Percentiles rank a stretch among this genome's conserved stretches.
phyloP scores from a whole-genome alignment of 306 rosid genomes.

The Amphicarpaea edgeworthii region DNA sequence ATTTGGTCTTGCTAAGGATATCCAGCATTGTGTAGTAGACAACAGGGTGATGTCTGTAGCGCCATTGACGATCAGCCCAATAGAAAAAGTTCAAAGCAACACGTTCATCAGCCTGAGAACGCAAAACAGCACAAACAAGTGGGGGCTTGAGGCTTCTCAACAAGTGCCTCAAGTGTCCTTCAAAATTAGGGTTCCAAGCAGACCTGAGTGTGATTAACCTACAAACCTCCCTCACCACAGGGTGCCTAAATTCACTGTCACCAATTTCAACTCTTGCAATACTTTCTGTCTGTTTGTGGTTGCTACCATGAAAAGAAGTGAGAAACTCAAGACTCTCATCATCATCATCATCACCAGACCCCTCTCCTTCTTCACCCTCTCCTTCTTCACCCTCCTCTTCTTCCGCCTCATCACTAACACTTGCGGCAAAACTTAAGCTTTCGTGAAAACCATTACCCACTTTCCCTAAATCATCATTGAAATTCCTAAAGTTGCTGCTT shows the following conservation, averaged over 20 bases:
- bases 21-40: slow-evolving; percentile 78
- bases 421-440: slow-evolving; percentile 43
- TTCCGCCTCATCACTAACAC: slow-evolving; percentile 42
- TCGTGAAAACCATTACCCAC: slow-evolving; percentile 48
- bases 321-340: slow-evolving; percentile 56
- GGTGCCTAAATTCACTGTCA: slow-evolving; percentile 72
- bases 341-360: neutral
- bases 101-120: slow-evolving; percentile 75
- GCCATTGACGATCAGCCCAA: slow-evolving; percentile 94
- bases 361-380: slow-evolving; percentile 6
- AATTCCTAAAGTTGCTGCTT: slow-evolving; percentile 31
- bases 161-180: slow-evolving; percentile 69
- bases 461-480: slow-evolving; percentile 44
- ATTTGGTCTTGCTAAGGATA: slow-evolving; percentile 80
- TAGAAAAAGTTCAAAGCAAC: slow-evolving; percentile 79
- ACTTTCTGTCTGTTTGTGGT: slow-evolving; percentile 33
- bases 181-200: slow-evolving; percentile 74
- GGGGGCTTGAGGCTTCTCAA: slow-evolving; percentile 79
- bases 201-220: slow-evolving; percentile 73
- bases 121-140: slow-evolving; percentile 84
- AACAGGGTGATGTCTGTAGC: slow-evolving; percentile 63
- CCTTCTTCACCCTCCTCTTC: slow-evolving; percentile 34
- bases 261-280: slow-evolving; percentile 58
- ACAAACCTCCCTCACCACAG: slow-evolving; percentile 74
- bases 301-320: slow-evolving; percentile 42